Conservation (phyloP, 805 yeast genomes). For the Jamesozyma gamospora region DNA sequence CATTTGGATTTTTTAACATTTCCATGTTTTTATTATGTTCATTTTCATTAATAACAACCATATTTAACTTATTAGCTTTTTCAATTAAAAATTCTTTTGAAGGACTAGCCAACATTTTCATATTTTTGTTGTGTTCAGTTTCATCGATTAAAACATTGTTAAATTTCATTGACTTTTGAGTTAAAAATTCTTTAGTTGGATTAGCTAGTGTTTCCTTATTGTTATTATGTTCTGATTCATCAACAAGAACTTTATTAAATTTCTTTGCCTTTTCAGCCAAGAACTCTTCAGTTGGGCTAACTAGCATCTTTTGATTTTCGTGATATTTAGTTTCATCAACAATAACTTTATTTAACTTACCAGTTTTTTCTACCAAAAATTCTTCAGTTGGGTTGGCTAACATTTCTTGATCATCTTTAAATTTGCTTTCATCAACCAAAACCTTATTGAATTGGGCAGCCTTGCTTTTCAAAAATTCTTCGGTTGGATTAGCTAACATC, state of each 20-base stretch:
- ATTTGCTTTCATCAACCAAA: neutral
- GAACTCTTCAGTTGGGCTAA: neutral
- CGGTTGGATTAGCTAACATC: neutral
- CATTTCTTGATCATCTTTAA: neutral
- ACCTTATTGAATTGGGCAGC: neutral
- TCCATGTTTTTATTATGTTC: neutral
- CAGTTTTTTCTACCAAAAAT: slow-evolving; percentile 4
- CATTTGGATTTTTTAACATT: slow-evolving; percentile 2
- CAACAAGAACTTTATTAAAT: slow-evolving; percentile 1
- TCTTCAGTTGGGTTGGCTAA: neutral
- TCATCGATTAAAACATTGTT: neutral
- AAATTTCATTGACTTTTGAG: neutral
- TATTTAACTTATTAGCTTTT: neutral
- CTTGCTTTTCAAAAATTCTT: neutral
- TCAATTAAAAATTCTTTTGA: neutral
- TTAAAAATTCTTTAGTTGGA: neutral
- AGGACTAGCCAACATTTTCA: neutral
- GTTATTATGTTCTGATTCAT: slow-evolving; percentile 1
- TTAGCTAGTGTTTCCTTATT: neutral
- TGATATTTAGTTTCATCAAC: slow-evolving; percentile 5
- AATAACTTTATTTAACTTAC: neutral
- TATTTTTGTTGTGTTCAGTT: slow-evolving; percentile 6
- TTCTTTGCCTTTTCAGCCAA: neutral
- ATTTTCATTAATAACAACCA: neutral
- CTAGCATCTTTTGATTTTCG: neutral